These are phyloP conservation scores for Euphorbia lathyris DNA, from an alignment of 345 rosid species.

Conservation along the genomic window DNA sequence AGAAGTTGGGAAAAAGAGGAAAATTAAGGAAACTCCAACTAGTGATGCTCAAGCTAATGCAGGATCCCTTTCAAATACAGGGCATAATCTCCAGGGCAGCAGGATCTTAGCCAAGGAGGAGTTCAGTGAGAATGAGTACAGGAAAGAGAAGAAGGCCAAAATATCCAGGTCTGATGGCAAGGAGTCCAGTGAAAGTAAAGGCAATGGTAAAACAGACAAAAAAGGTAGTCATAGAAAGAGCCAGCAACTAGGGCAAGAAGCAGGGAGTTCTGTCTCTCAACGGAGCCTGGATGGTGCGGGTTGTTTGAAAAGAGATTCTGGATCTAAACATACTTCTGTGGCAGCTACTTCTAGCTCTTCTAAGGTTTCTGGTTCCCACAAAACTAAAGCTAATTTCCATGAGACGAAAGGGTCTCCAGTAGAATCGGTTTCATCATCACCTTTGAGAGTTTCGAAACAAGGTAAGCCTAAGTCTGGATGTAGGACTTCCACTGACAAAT, in stretches of 20 bases:
- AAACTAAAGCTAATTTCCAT: slow-evolving; percentile 51
- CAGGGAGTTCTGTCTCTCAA: slow-evolving; percentile 35
- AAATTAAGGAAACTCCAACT: slow-evolving; percentile 45
- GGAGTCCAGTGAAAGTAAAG: slow-evolving; percentile 55
- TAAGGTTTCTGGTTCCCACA: slow-evolving; percentile 81
- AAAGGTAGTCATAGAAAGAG: slow-evolving; percentile 42
- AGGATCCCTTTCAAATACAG: slow-evolving; percentile 24
- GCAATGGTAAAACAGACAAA: slow-evolving; percentile 49
- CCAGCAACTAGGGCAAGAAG: slow-evolving; percentile 35
- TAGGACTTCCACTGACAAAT: slow-evolving; percentile 39
- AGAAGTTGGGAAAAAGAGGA: slow-evolving; percentile 54
- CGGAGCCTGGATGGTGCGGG: slow-evolving; percentile 43
- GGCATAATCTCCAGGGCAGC: slow-evolving; percentile 33
- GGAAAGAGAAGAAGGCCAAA: slow-evolving; percentile 61
- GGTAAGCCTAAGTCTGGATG: slow-evolving; percentile 41
- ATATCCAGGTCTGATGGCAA: slow-evolving; percentile 51
- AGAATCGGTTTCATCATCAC: slow-evolving; percentile 83
- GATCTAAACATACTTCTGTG: slow-evolving; percentile 44
- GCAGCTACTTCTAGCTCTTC: slow-evolving; percentile 93
- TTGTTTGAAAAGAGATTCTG: slow-evolving; percentile 50
- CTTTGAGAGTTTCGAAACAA: slow-evolving; percentile 50
- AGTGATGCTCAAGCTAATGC: slow-evolving; percentile 30
- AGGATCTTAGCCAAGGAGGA: slow-evolving; percentile 37
- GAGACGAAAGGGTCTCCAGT: slow-evolving; percentile 83
- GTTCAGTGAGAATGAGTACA: slow-evolving; percentile 49